Evolutionary conservation across 2,329 filamentous ascomycete genomes (phyloP), one percentile per base, ranked within the genome.

Genomic region (Myriosclerotinia curreyana): DNA sequence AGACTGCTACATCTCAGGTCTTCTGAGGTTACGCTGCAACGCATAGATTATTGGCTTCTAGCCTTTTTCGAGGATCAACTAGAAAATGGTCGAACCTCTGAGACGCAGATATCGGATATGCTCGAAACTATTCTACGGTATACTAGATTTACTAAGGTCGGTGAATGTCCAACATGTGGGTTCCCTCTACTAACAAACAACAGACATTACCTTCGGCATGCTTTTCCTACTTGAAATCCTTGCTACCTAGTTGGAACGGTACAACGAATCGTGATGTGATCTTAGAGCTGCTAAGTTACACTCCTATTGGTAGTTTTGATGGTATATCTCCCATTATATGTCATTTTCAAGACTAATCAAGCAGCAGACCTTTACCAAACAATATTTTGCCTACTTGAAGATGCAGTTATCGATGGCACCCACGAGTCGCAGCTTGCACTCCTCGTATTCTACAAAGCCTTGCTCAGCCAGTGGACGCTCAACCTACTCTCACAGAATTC

Each of bases 1-100:
- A 95, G 94, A 72, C 79, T 94, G 31, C 77, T 91, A 42, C 77
- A 90, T n/a, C 77, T 90, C 38, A 82, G 84, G 58, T 83, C 87
- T 1, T 81, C 83, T 44, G 76, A 78, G 20, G 78, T 81, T 56
- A 80, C 79, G 15, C 76, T 79, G 36, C 77, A 78, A 59, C 79
- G 86, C n/a, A 79, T 86, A 51, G 78, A 81, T 51, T 82, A 83
- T 69, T 89, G 86, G 86, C 73, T 89, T 50, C 74, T 78, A 54
- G 81, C 84, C 1, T 81, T 81, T 54, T 77, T 86, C 15, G 79
- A 82, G 60, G 84, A 87, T 65, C 72, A 73, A 73, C 79, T 83
- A 1, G 76, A 83, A 38, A 79, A 79, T 50, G 82, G 83, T 1
- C 80, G 83, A 64, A 75, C 77, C 4, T 80, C 82, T 52, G 76